phyloP scores from a whole-genome alignment of 306 rosid genomes.

The Quercus cerris region DNA sequence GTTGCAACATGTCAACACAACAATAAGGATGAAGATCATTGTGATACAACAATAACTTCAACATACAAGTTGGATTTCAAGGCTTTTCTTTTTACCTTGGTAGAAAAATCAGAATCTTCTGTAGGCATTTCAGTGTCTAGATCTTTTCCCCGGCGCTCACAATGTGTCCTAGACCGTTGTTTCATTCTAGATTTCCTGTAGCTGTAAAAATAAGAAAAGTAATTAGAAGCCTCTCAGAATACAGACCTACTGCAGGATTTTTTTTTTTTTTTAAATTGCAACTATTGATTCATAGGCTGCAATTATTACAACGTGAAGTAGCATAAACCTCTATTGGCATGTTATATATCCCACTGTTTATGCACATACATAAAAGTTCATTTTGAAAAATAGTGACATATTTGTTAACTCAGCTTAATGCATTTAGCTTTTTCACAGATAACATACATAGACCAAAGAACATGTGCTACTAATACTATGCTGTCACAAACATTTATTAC shows the following conservation, averaged over 20 bases:
- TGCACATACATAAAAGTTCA: neutral
- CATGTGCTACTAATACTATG: too few relatives aligned
- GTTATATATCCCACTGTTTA: neutral
- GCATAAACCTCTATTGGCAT: neutral
- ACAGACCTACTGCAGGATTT: neutral
- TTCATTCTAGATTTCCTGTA: conserved; percentile 50
- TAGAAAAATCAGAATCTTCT: conserved; percentile 36
- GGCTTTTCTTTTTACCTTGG: conserved; percentile 35
- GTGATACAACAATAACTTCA: too few relatives aligned
- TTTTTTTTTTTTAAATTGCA: neutral
- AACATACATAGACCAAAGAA: too few relatives aligned
- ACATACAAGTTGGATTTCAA: neutral
- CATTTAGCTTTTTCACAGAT: too few relatives aligned
- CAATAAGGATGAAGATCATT: too few relatives aligned
- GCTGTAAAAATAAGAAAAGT: conserved; percentile 30
- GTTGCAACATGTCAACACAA: too few relatives aligned
- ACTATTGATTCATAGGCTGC: neutral
- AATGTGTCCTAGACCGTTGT: conserved; percentile 44
- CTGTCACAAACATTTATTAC: too few relatives aligned
- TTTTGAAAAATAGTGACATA: neutral
- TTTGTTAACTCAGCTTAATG: too few relatives aligned
- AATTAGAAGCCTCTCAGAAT: neutral
- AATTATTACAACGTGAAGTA: neutral
- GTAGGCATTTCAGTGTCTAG: conserved; percentile 24
- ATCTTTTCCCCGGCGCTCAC: conserved; percentile 40